Conservation (phyloP, 805 yeast genomes). For the Starmerella vitae region DNA sequence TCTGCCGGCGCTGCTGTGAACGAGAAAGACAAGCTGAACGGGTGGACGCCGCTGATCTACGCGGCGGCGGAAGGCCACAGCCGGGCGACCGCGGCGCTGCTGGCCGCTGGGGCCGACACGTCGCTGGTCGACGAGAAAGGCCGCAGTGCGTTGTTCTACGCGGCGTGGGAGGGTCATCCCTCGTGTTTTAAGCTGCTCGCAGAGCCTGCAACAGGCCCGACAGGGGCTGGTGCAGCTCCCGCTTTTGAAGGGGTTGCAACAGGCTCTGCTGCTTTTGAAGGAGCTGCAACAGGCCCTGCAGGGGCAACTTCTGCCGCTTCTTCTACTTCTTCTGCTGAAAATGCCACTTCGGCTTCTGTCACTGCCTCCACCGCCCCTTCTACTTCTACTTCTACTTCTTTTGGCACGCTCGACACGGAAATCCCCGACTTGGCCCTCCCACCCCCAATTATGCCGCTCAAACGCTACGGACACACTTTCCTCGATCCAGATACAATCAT, state of each 20-base stretch:
- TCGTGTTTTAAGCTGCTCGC: constrained; percentile 60
- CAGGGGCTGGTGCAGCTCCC: constrained; percentile 6
- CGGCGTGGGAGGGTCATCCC: constrained; percentile 89
- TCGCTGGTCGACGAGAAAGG: constrained; percentile 64
- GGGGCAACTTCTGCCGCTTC: background rate
- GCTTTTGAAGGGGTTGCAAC: constrained; percentile 3
- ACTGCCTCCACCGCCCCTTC: background rate
- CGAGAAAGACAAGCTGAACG: constrained; percentile 67
- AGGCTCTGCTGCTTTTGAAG: constrained; percentile 7
- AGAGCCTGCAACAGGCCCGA: constrained; percentile 22
- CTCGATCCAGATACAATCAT: constrained; percentile 70
- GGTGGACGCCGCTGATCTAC: constrained; percentile 89
- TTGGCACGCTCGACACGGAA: constrained; percentile 26
- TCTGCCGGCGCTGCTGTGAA: constrained; percentile 54
- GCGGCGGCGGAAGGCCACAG: constrained; percentile 77
- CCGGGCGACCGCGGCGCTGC: constrained; percentile 52
- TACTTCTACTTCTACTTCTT: background rate
- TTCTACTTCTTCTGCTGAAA: background rate
- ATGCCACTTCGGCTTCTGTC: background rate
- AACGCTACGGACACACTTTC: constrained; percentile 92
- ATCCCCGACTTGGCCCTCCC: constrained; percentile 88
- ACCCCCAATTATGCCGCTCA: constrained; percentile 87
- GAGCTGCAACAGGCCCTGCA: constrained; percentile 2
- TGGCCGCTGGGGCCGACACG: constrained; percentile 60
- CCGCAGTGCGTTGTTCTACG: constrained; percentile 68